phyloP scores from a whole-genome alignment of 306 rosid genomes.

The Dryas octopetala region DNA sequence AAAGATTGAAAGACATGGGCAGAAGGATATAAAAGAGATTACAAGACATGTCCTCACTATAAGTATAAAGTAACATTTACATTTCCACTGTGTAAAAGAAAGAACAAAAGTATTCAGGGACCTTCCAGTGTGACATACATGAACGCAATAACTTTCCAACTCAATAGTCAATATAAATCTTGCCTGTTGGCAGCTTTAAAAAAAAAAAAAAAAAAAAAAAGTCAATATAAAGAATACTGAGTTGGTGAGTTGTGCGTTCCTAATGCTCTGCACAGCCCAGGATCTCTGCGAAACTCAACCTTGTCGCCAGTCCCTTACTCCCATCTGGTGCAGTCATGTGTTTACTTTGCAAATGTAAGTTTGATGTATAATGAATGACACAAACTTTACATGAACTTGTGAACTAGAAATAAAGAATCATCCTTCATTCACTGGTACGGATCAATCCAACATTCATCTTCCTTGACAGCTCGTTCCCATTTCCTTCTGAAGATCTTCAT shows the following conservation, averaged over 20 bases:
- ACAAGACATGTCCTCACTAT: background rate
- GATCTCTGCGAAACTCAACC: no score
- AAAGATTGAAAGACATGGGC: background rate
- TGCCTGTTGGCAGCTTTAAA: no score
- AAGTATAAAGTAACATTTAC: background rate
- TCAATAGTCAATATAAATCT: background rate
- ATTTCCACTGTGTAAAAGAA: background rate
- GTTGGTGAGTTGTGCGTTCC: no score
- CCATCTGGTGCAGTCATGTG: no score
- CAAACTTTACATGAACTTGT: background rate
- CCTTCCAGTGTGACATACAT: background rate
- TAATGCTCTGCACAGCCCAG: no score
- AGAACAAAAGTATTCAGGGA: background rate
- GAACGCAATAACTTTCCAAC: background rate
- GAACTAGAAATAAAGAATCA: background rate
- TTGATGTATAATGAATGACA: background rate
- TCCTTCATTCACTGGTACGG: conserved; percentile 18
- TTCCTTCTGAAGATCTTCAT: conserved; percentile 34
- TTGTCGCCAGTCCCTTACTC: no score
- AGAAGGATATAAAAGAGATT: background rate
- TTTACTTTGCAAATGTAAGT: background rate
- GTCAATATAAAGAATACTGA: no score
- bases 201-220: no score
- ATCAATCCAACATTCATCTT: conserved; percentile 50
- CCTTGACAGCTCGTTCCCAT: conserved; percentile 45